Percentiles rank a stretch among this genome's conserved stretches.
Evolutionary conservation across 106 monocot genomes (phyloP).

Genomic region (Dendrobium chrysotoxum): DNA sequence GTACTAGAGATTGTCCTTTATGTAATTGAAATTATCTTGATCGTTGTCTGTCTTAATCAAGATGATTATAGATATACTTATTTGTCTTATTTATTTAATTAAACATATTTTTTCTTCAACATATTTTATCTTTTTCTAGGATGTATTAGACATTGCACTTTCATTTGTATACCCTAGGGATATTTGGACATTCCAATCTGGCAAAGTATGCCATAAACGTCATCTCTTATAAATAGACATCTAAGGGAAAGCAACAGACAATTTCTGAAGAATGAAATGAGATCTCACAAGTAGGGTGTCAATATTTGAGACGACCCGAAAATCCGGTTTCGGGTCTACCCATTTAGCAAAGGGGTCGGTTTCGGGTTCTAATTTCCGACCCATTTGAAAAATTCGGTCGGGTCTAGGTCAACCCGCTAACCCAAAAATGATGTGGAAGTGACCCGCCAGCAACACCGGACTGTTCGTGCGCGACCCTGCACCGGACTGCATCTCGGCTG

Average conservation of each 20-base stretch:
- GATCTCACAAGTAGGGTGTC: neutral
- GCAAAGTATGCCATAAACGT: neutral
- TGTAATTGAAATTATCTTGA: too few relatives aligned
- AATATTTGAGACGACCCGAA: too few relatives aligned
- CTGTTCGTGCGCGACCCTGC: too few relatives aligned
- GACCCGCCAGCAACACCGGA: too few relatives aligned
- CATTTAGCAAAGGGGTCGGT: too few relatives aligned
- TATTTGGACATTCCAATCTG: neutral
- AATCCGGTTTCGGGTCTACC: too few relatives aligned
- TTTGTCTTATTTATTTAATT: conserved; percentile 1
- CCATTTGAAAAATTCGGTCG: too few relatives aligned
- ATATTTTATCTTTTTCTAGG: neutral
- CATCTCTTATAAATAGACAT: neutral
- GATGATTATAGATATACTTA: neutral
- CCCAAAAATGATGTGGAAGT: too few relatives aligned
- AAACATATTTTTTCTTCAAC: neutral
- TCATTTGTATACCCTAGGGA: neutral
- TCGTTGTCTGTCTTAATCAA: neutral
- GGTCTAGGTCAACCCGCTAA: too few relatives aligned
- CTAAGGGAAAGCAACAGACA: neutral
- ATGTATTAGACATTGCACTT: neutral
- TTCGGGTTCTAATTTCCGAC: too few relatives aligned
- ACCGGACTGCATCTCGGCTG: too few relatives aligned
- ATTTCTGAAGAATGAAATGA: neutral
- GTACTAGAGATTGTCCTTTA: too few relatives aligned